Conservation (phyloP, 176 grass and related monocot species). For the Zea mays region Zm-B73-REFERENCE-NAM-5.0 NC_050104.1:14328001-14328500, state of each 20-base stretch:
- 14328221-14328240: slow-evolving; percentile 16
- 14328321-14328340: no score
- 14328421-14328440: no score
- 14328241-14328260: slow-evolving; percentile 24
- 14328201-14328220: slow-evolving; percentile 44
- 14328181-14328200: slow-evolving; percentile 11
- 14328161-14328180: neutral
- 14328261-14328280: neutral
- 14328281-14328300: neutral
- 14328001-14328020: no score
- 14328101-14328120: neutral
- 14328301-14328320: neutral
- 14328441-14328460: no score
- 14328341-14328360: no score
- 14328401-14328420: no score
- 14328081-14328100: slow-evolving; percentile 29
- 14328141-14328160: neutral
- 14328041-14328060: slow-evolving; percentile 22
- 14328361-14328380: no score
- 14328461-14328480: no score
- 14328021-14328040: neutral
- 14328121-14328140: slow-evolving; percentile 33
- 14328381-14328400: no score
- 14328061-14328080: slow-evolving; percentile 30
- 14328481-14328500: no score